phyloP scores from a whole-genome alignment of 176 grass and related monocot species.

The Triticum timopheevii region DNA sequence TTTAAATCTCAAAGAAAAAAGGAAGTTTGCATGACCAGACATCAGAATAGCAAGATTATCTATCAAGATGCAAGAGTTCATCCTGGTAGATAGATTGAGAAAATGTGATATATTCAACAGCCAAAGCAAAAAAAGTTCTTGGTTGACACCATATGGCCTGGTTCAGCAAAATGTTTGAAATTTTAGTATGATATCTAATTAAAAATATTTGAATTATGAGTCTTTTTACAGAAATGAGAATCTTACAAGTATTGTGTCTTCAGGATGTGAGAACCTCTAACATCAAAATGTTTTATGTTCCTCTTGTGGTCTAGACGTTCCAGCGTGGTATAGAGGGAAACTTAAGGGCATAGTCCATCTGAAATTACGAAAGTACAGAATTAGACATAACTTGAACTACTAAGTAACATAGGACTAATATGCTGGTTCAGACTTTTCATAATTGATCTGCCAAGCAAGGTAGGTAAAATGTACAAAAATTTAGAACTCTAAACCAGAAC shows the following conservation, averaged over 20 bases:
- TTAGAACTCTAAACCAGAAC: background rate
- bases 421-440: too few species aligned
- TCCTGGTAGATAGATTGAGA: slow-evolving; percentile 35
- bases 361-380: slow-evolving; percentile 1
- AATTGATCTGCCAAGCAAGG: too few species aligned
- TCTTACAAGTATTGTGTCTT: slow-evolving; percentile 43
- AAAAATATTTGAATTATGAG: too few species aligned
- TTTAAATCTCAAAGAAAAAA: too few species aligned
- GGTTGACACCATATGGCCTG: slow-evolving; percentile 18
- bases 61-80: slow-evolving; percentile 58
- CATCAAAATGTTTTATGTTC: slow-evolving; percentile 52
- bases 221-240: background rate
- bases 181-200: background rate
- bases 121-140: background rate
- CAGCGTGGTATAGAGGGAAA: slow-evolving; percentile 53
- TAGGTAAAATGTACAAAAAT: background rate
- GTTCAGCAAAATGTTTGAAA: slow-evolving; percentile 20
- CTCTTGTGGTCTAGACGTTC: slow-evolving; percentile 13
- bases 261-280: slow-evolving; percentile 23
- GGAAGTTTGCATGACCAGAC: background rate
- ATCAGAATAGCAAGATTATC: slow-evolving; percentile 12
- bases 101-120: background rate
- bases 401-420: background rate
- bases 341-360: slow-evolving; percentile 57
- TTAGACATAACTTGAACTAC: background rate